Conservation (phyloP, 2,329 filamentous ascomycete species). For the Acephala macrosclerotiorum region DNA sequence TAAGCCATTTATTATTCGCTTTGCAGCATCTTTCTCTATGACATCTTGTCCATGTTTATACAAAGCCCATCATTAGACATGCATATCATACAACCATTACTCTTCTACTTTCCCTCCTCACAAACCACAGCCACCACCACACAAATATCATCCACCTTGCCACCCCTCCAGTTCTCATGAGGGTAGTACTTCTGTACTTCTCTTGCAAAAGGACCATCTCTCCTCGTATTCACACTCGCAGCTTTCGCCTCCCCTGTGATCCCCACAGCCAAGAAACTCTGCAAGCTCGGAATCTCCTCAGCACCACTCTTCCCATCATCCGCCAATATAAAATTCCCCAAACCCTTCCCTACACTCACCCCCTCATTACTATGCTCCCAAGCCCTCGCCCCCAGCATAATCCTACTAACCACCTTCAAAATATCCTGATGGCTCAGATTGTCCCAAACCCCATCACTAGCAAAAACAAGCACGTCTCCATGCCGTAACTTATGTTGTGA, state of each 20-base stretch:
- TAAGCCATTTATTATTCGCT: slow-evolving; percentile 5
- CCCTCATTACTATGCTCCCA: slow-evolving; percentile 73
- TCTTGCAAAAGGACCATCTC: slow-evolving; percentile 93
- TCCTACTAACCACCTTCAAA: slow-evolving; percentile 76
- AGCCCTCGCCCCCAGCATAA: slow-evolving; percentile 77
- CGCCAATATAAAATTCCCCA: slow-evolving; percentile 60
- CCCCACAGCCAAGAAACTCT: slow-evolving; percentile 79
- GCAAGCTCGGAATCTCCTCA: slow-evolving; percentile 60
- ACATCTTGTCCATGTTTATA: slow-evolving; percentile 7
- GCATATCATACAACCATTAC: slow-evolving; percentile 19
- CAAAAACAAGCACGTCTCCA: slow-evolving; percentile 92
- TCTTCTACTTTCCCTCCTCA: slow-evolving; percentile 56
- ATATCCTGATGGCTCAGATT: slow-evolving; percentile 93
- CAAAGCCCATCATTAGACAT: slow-evolving; percentile 14
- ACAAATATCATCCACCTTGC: slow-evolving; percentile 96
- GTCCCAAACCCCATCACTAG: slow-evolving; percentile 95
- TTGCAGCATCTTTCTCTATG: slow-evolving; percentile 21
- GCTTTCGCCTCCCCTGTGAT: slow-evolving; percentile 84
- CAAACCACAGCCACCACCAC: slow-evolving; percentile 82
- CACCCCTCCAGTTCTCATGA: slow-evolving; percentile 85
- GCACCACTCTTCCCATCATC: slow-evolving; percentile 49
- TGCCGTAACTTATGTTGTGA: slow-evolving; percentile 80
- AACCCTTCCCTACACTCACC: slow-evolving; percentile 67
- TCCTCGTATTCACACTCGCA: slow-evolving; percentile 80
- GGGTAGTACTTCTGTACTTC: slow-evolving; percentile 91